Evolutionary conservation across 2,329 filamentous ascomycete species (phyloP).

Genomic region (Phoma herbarum): DNA sequence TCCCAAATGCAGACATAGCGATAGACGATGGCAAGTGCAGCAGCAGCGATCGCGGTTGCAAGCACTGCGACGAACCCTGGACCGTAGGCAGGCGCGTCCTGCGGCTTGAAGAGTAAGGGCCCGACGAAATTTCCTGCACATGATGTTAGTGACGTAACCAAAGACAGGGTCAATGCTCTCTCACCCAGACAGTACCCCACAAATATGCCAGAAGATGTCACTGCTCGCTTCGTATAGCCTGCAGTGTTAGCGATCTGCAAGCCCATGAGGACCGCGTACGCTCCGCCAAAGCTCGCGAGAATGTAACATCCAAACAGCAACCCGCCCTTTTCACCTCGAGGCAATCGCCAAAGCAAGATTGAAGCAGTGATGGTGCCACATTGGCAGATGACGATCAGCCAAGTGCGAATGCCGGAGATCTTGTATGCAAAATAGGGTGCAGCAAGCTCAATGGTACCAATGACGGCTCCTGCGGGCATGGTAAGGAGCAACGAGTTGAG

Average conservation of each 20-base stretch:
- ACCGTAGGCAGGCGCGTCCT: constrained; percentile 35
- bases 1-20: constrained; percentile 56
- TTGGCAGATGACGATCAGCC: constrained; percentile 39
- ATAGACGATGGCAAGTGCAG: constrained; percentile 55
- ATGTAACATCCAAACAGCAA: constrained; percentile 61
- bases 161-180: not conserved
- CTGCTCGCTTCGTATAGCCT: constrained; percentile 61
- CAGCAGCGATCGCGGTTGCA: constrained; percentile 45
- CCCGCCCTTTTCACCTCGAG: constrained; percentile 53
- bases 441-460: constrained; percentile 36
- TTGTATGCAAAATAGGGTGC: constrained; percentile 39
- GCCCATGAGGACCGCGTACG: constrained; percentile 62
- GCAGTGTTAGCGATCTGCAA: constrained; percentile 61
- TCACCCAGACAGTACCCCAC: constrained; percentile 62
- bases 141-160: constrained; percentile 4
- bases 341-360: constrained; percentile 57
- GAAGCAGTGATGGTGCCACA: constrained; percentile 54
- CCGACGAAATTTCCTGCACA: constrained; percentile 45
- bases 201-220: constrained; percentile 60
- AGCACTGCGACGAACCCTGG: constrained; percentile 57
- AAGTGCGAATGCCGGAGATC: constrained; percentile 39
- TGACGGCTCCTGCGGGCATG: constrained; percentile 36
- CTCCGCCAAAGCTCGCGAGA: constrained; percentile 57
- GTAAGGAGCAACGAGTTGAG: constrained; percentile 41
- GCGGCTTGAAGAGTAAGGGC: constrained; percentile 36